Base-by-base conservation (phyloP, 768 basidiomycete species). In the Psilocybe tampanensis region DNA sequence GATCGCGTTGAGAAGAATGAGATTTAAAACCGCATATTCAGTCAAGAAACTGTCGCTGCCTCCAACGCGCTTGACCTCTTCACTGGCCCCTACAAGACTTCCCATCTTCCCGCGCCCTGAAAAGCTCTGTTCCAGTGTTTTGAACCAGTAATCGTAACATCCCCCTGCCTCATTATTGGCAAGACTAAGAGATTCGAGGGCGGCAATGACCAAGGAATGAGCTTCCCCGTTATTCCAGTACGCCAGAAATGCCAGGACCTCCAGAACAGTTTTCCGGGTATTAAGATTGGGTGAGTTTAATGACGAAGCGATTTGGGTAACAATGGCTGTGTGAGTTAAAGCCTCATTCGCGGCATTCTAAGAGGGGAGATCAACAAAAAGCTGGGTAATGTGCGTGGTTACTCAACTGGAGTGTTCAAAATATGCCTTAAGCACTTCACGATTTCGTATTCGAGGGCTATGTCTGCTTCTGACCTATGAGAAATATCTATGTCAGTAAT, bases 71-170 rank as follows among this genome's bases (percentile, higher is more conserved):
- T 82, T 83, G 54, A 95, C 83, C 63, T 98, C 95, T 13, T 95
- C 92, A 64, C 95, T 96, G 21, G 94, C 94, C 0, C 97, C 97
- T 8, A 99, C 96, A 39, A 92, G 72, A 68, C 92, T 97, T 1
- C 96, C 96, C 93, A 98, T 95, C 70, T 88, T 90, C 1, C 96
- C 96, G 54, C 94, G 78, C 2, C 95, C 95, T 45, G 86, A 81
- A 17, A 98, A 78, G 2, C 84, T 84, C 23, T 75, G 73, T 62
- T 94, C 90, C 60, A 96, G 76, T 0, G 87, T 88, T 63, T 86
- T 88, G 68, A 98, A 92, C 95, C 94, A 98, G 64, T 85, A 94
- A 59, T 86, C 87, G 69, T 93, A 98, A 52, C 77, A 83, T 29
- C 84, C 82, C 19, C 78, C 77, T 13, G 78, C 74, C 48, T 82